phyloP scores from a whole-genome alignment of 148 eudicot species.

The Chenopodium suecicum region DNA sequence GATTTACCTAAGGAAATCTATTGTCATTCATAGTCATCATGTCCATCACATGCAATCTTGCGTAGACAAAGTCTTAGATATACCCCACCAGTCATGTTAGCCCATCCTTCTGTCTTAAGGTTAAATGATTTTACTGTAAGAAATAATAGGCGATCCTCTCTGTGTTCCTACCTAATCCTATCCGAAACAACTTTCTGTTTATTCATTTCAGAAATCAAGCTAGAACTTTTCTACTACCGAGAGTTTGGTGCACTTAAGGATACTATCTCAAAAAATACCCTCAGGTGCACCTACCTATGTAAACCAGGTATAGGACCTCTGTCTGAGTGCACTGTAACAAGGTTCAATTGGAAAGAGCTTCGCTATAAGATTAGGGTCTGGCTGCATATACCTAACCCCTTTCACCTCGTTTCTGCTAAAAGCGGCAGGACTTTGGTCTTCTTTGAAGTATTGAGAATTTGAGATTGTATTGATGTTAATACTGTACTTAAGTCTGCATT shows the following conservation, averaged over 20 bases:
- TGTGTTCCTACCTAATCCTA: background rate
- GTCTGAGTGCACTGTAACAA: background rate
- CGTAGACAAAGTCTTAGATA: slow-evolving; percentile 9
- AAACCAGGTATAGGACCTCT: too few relatives aligned
- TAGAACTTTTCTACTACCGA: background rate
- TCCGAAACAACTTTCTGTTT: background rate
- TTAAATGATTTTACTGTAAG: slow-evolving; percentile 2
- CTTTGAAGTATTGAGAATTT: background rate
- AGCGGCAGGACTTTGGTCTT: background rate
- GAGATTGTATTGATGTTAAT: background rate
- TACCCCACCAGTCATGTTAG: slow-evolving; percentile 3
- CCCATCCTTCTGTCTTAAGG: slow-evolving; percentile 17
- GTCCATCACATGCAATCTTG: slow-evolving; percentile 8
- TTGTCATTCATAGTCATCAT: background rate
- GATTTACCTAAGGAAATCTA: too few relatives aligned
- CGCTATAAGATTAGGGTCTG: background rate
- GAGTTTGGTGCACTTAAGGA: too few relatives aligned
- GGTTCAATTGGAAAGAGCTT: background rate
- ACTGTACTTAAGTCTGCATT: background rate
- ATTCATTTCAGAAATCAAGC: background rate
- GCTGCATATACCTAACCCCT: background rate
- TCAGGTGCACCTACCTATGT: too few relatives aligned
- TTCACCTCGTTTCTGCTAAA: background rate
- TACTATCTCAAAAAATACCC: too few relatives aligned
- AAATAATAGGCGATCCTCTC: background rate